Evolutionary conservation across 441 rosid genomes (phyloP).

Genomic region (Adansonia grandidieri): DNA sequence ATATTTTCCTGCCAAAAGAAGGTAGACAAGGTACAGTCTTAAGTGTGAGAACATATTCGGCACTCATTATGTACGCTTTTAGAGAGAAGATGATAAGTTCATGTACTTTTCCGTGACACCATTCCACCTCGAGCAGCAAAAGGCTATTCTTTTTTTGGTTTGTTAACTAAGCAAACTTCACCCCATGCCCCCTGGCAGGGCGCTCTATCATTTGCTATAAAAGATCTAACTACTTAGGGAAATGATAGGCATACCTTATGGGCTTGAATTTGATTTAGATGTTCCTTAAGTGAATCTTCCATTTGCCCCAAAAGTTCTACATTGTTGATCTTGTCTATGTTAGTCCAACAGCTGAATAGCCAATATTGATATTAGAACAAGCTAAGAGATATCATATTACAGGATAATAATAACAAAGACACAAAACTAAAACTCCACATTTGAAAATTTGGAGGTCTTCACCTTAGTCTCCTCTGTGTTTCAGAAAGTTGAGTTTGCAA

Average conservation of each 20-base stretch:
- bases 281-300: constrained; percentile 64
- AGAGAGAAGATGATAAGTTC: not conserved
- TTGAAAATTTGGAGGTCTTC: constrained; percentile 26
- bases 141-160: not conserved
- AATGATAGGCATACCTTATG: constrained; percentile 52
- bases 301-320: constrained; percentile 59
- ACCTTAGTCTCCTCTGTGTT: constrained; percentile 69
- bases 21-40: not conserved
- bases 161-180: not conserved
- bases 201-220: not conserved
- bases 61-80: not conserved
- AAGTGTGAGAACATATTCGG: not conserved
- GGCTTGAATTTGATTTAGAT: constrained; percentile 53
- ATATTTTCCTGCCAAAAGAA: constrained; percentile 58
- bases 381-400: not conserved
- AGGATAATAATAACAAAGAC: not conserved
- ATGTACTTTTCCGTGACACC: not conserved
- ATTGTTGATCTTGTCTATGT: constrained; percentile 50
- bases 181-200: not conserved
- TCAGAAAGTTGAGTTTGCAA: constrained; percentile 65
- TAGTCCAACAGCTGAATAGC: constrained; percentile 60
- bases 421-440: constrained; percentile 12
- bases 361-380: constrained; percentile 17
- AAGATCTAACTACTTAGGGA: not conserved
- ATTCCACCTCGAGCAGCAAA: not conserved